phyloP scores from a whole-genome alignment of 495 filamentous ascomycete species.

The Podospora anserina region DNA sequence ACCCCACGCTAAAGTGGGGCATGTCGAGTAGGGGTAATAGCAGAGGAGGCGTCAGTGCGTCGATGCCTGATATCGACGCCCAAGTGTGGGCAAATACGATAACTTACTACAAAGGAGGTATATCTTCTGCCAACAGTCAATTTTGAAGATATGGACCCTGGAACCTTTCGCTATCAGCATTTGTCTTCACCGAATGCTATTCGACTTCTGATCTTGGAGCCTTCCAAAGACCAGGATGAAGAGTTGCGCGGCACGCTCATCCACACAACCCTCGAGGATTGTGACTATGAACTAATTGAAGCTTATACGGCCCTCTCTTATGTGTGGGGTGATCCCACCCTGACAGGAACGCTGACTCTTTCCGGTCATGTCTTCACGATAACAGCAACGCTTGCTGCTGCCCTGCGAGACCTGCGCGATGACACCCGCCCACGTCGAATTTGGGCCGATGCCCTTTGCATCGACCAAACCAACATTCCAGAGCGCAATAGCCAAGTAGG shows the following conservation, averaged over 20 bases:
- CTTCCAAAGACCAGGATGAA: background rate
- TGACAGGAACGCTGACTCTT: background rate
- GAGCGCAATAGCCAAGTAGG: constrained; percentile 10
- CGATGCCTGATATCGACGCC: no score
- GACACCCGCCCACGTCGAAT: background rate
- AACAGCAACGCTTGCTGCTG: constrained; percentile 6
- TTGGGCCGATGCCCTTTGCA: constrained; percentile 12
- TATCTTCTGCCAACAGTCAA: no score
- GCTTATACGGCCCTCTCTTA: constrained; percentile 14
- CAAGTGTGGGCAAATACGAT: no score
- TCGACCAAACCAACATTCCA: background rate
- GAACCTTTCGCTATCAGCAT: background rate
- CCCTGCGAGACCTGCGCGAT: constrained; percentile 13
- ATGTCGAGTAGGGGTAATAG: no score
- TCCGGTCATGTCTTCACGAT: background rate
- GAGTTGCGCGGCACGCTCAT: background rate
- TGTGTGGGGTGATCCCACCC: constrained; percentile 13
- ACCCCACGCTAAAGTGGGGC: no score
- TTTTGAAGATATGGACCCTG: background rate
- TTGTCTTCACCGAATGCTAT: background rate
- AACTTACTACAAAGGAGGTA: no score
- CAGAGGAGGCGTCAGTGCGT: no score
- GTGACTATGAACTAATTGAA: constrained; percentile 13
- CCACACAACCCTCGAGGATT: constrained; percentile 7
- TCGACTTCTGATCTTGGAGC: background rate